Percentiles rank a stretch among this genome's conserved stretches.
Evolutionary conservation across 495 filamentous ascomycete genomes (phyloP).

Genomic region (Ramalina intermedia): DNA sequence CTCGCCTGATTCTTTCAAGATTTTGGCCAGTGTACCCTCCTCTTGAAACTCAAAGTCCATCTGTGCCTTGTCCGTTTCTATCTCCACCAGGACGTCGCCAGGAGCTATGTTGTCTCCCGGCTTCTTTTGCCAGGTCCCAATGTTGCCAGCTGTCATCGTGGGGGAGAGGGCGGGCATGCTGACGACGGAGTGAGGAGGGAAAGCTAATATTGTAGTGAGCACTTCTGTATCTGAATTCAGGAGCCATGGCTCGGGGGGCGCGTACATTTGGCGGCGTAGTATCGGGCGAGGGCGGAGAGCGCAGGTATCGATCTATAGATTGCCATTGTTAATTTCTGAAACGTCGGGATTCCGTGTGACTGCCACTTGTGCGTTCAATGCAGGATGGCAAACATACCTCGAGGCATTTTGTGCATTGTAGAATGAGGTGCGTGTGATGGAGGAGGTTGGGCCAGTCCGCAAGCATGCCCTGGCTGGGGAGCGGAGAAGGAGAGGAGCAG

Average conservation of each 20-base stretch:
- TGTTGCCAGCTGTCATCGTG: constrained; percentile 93
- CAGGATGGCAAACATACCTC: neutral
- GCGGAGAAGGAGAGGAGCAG: constrained; percentile 10
- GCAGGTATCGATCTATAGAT: constrained; percentile 26
- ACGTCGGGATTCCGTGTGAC: neutral
- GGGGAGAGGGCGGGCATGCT: constrained; percentile 97
- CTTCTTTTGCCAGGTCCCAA: constrained; percentile 97
- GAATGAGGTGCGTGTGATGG: constrained; percentile 1
- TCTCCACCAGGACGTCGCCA: constrained; percentile 97
- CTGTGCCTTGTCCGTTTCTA: constrained; percentile 99
- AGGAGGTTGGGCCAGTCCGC: constrained; percentile 8
- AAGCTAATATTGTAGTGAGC: constrained; percentile 35
- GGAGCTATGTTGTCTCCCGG: constrained; percentile 73
- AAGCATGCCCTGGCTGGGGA: constrained; percentile 8
- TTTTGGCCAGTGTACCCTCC: constrained; percentile 89
- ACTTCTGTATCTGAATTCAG: constrained; percentile 9
- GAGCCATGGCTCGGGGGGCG: neutral
- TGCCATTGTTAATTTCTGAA: neutral
- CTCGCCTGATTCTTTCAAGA: constrained; percentile 82
- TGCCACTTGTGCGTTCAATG: neutral
- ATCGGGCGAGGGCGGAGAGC: constrained; percentile 49
- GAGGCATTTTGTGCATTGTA: constrained; percentile 6
- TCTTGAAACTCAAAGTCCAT: constrained; percentile 99
- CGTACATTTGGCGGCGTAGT: constrained; percentile 67
- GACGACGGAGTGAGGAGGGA: constrained; percentile 85